Base-by-base conservation (phyloP, 306 rosid species). In the Acacia crassicarpa region DNA sequence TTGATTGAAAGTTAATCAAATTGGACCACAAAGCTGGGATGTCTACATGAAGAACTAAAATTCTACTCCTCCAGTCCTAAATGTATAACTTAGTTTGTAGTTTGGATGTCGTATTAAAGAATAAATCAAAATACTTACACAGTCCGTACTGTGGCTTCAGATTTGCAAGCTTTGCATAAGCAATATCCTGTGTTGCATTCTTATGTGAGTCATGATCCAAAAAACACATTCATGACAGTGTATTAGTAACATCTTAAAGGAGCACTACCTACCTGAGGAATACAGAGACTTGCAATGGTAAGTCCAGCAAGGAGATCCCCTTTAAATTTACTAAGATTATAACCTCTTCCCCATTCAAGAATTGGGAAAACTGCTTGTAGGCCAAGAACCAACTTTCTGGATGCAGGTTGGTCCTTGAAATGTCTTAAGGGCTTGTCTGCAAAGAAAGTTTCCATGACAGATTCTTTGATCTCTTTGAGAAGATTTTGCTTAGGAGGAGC, bases 221-320 rank as follows among this genome's bases (percentile, higher is more conserved):
- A 51, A 73, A 33, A 19, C 51, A 14, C n/a, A 17, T 1, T 8
- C 12, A 65, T 15, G 35, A 1, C 44, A 41, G 10, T 9, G 30
- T 35, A 12, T 12, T 9, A 9, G 27, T 49, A 58, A 17, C 8
- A 71, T n/a, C 33, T 2, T 23, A 14, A 23, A 44, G 74, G 33
- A 25, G 38, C 4, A 6, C 3, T 56, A 15, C 58, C 14, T 0
- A 92, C 97, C 92, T 92, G 98, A 80, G 98, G 98, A 78, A 92
- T 88, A 45, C 93, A 90, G 0, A 94, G 92, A 80, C 98, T 92
- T 38, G 94, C 98, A 88, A 92, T 92, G 82, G 98, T 94, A 6
- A 94, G 89, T 44, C 92, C 92, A 51, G 90, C 9, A 61, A 87
- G 9, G 4, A 89, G 20, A 86, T 89, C 92, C 11, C 88, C 98